phyloP scores from a whole-genome alignment of 2,329 filamentous ascomycete species.

The Fusarium sp. region DNA sequence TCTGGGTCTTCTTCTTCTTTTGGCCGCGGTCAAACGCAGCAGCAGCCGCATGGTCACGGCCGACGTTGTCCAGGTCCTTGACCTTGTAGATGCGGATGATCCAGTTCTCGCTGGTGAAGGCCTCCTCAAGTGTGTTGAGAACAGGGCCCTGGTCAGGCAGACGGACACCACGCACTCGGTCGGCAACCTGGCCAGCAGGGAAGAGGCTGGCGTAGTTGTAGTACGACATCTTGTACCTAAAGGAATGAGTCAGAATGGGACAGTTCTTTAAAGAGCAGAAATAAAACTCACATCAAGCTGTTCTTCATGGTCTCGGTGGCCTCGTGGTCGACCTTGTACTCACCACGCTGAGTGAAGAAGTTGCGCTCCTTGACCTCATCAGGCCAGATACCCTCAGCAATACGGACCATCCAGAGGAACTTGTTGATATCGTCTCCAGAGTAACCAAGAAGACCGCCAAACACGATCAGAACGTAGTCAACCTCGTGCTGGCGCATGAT shows the following conservation, averaged over 20 bases:
- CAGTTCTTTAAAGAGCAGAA: neutral
- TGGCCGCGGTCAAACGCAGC: slow-evolving; percentile 82
- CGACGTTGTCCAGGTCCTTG: slow-evolving; percentile 97
- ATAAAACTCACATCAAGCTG: slow-evolving; percentile 88
- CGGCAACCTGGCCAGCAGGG: slow-evolving; percentile 89
- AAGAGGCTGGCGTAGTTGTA: slow-evolving; percentile 97
- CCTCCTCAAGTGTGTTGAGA: slow-evolving; percentile 93
- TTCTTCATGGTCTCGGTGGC: slow-evolving; percentile 99
- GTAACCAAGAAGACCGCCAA: slow-evolving; percentile 95
- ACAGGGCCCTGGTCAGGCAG: slow-evolving; percentile 89
- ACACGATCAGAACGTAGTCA: slow-evolving; percentile 98
- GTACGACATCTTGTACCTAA: slow-evolving; percentile 99
- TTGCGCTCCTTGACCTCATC: slow-evolving; percentile 97
- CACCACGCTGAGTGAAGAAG: slow-evolving; percentile 94
- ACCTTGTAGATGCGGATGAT: slow-evolving; percentile 99
- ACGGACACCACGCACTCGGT: slow-evolving; percentile 87
- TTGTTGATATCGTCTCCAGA: slow-evolving; percentile 99
- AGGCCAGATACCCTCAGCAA: slow-evolving; percentile 99
- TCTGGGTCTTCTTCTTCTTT: slow-evolving; percentile 85
- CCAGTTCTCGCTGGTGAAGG: slow-evolving; percentile 99
- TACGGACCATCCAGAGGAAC: slow-evolving; percentile 99
- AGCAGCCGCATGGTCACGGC: slow-evolving; percentile 83
- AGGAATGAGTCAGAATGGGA: slow-evolving; percentile 28
- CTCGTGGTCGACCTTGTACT: slow-evolving; percentile 94
- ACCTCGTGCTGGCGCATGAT: slow-evolving; percentile 99